Evolutionary conservation across 805 yeast genomes (phyloP).

Genomic region (Cephaloascus fragrans): DNA sequence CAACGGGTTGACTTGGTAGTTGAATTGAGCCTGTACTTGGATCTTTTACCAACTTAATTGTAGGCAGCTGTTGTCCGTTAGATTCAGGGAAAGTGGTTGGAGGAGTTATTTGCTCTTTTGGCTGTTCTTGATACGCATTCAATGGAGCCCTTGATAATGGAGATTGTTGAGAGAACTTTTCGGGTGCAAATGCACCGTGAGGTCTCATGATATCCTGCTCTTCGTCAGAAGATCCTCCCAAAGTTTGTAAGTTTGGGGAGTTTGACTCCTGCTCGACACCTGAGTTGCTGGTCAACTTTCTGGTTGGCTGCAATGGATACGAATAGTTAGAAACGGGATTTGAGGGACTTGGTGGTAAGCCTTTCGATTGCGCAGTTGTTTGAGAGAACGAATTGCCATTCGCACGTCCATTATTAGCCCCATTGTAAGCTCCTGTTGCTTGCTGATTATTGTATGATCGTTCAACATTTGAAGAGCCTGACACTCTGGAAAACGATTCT

Average conservation of each 20-base stretch:
- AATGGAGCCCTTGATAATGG: neutral
- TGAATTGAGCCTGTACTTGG: too few relatives aligned
- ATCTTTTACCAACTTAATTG: neutral
- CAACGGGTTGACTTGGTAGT: neutral
- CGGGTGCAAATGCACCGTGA: too few relatives aligned
- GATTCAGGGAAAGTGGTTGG: neutral
- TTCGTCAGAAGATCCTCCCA: conserved; percentile 4
- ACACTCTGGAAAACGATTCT: neutral
- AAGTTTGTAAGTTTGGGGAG: neutral
- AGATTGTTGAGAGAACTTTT: neutral
- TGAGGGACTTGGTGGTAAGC: neutral
- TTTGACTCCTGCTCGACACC: neutral
- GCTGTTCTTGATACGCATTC: neutral
- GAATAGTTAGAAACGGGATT: neutral
- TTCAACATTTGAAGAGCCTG: neutral
- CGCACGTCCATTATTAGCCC: neutral
- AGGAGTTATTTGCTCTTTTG: neutral
- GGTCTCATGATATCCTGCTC: too few relatives aligned
- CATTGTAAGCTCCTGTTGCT: neutral
- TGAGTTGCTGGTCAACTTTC: neutral
- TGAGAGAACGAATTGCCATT: neutral
- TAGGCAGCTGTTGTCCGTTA: neutral
- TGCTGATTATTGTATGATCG: neutral
- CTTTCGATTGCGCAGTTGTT: neutral
- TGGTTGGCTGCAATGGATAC: neutral